phyloP scores from a whole-genome alignment of 768 basidiomycete genomes.

The Myochromella boudieri region DNA sequence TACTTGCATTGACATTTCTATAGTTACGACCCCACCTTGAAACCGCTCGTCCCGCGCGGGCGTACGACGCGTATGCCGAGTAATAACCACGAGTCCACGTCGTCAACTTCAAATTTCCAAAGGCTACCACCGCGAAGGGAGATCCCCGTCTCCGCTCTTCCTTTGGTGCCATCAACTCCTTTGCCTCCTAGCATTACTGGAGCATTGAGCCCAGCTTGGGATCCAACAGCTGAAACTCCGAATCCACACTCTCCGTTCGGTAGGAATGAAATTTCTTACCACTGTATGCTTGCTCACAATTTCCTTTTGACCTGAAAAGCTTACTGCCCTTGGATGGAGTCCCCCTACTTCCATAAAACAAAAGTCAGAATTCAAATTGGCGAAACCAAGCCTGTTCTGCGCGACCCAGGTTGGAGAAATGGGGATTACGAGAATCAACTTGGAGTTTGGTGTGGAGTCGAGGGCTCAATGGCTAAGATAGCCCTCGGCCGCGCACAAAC shows the following conservation, averaged over 20 bases:
- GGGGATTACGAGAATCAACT: background rate
- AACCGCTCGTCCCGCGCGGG: background rate
- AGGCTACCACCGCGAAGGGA: background rate
- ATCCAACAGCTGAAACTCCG: conserved; percentile 5
- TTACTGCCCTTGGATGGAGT: conserved; percentile 5
- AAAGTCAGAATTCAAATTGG: background rate
- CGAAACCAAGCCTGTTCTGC: background rate
- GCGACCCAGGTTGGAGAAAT: conserved; percentile 5
- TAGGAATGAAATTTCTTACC: background rate
- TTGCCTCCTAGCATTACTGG: background rate
- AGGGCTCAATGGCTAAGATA: background rate
- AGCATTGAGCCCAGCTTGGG: conserved; percentile 4
- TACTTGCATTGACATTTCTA: background rate
- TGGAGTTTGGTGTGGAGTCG: conserved; percentile 2
- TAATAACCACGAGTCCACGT: background rate
- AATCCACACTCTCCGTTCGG: background rate
- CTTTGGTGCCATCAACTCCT: conserved; percentile 5
- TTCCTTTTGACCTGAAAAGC: background rate
- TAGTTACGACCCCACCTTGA: background rate
- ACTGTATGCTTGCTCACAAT: background rate
- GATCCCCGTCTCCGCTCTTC: background rate
- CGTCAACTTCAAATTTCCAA: background rate
- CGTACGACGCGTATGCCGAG: background rate
- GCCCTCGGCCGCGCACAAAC: background rate
- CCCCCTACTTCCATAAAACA: background rate